Evolutionary conservation across 2,329 filamentous ascomycete genomes (phyloP).

Genomic region (Ascochyta clinopodiicola): DNA sequence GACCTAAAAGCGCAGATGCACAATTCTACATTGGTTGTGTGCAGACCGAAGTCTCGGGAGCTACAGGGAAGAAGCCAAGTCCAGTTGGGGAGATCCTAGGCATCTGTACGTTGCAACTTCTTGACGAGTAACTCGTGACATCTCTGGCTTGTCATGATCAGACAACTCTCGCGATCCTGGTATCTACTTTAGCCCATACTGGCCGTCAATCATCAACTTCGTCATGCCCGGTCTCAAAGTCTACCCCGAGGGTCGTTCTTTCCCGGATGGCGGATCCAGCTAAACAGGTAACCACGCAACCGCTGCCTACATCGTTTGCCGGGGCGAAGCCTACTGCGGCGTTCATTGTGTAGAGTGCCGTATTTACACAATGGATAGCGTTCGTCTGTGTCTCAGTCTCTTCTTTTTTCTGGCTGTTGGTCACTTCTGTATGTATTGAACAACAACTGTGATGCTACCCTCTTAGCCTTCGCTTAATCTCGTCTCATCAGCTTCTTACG

Average conservation of each 20-base stretch:
- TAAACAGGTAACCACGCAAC: conserved; percentile 12
- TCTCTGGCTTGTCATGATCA: background rate
- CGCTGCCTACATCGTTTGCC: conserved; percentile 11
- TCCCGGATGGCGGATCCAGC: conserved; percentile 14
- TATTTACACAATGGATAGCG: no score
- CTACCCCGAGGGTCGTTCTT: conserved; percentile 16
- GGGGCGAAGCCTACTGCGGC: conserved; percentile 6
- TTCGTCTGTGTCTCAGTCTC: no score
- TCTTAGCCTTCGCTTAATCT: no score
- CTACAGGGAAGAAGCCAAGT: conserved; percentile 38
- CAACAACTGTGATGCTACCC: no score
- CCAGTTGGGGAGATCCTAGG: conserved; percentile 49
- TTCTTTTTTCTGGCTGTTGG: no score
- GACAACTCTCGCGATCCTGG: conserved; percentile 11
- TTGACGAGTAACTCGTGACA: no score
- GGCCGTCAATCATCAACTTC: conserved; percentile 17
- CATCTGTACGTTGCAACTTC: conserved; percentile 18
- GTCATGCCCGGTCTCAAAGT: conserved; percentile 16
- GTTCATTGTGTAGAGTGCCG: background rate
- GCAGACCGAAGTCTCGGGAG: conserved; percentile 49
- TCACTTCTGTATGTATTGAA: no score
- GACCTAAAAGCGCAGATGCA: conserved; percentile 28
- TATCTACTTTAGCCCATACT: conserved; percentile 19
- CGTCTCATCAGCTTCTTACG: no score
- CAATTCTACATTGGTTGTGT: conserved; percentile 54